These are phyloP conservation scores for Glycine latifolia DNA, from an alignment of 306 rosid genomes.

Conservation along the genomic window DNA sequence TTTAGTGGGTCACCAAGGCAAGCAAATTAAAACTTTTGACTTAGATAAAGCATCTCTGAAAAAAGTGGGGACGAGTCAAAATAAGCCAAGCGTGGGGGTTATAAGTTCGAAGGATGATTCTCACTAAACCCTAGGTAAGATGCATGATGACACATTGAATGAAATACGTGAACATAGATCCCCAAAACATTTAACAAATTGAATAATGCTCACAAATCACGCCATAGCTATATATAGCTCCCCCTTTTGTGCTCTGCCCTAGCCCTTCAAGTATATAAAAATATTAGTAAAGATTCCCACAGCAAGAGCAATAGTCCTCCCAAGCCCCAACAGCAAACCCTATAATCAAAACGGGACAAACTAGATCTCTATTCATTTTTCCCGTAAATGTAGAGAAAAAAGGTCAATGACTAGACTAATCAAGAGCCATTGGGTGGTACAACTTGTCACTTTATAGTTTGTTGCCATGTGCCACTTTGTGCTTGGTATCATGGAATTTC, in stretches of 20 bases:
- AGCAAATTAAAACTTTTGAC: constrained; percentile 6
- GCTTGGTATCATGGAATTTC: background rate
- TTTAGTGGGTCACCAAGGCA: constrained; percentile 31
- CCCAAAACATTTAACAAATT: constrained; percentile 6
- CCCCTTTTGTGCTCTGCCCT: background rate
- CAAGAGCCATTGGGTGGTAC: background rate
- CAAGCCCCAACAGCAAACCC: constrained; percentile 10
- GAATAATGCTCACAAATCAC: background rate
- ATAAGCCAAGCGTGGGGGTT: background rate
- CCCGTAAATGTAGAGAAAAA: constrained; percentile 13
- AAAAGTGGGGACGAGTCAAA: background rate
- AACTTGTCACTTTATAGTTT: constrained; percentile 22
- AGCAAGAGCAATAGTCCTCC: constrained; percentile 38
- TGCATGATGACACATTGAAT: background rate
- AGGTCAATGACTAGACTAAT: constrained; percentile 24
- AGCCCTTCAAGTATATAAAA: background rate
- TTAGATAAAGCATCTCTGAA: background rate
- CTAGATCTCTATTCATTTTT: constrained; percentile 32
- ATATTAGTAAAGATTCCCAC: constrained; percentile 17
- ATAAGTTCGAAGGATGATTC: constrained; percentile 11
- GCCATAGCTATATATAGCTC: background rate
- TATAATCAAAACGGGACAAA: constrained; percentile 22
- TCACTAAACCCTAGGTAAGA: background rate
- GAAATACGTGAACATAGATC: background rate
- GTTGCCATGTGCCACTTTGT: constrained; percentile 13